phyloP scores from a whole-genome alignment of 768 basidiomycete genomes.

The Pleurotus salmoneostramineus region DNA sequence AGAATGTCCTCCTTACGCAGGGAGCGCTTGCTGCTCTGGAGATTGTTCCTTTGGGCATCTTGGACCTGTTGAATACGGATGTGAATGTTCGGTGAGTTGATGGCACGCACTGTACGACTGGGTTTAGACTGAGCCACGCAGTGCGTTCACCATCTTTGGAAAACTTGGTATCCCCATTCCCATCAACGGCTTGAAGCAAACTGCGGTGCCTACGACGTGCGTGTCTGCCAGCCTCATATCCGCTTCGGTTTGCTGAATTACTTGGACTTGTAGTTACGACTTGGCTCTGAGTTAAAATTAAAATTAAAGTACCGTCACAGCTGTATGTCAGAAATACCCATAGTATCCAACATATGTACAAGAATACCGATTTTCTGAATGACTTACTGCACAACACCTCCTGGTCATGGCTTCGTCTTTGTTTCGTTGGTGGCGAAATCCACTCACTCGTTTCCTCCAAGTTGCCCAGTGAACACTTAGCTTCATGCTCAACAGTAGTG shows the following conservation, averaged over 20 bases:
- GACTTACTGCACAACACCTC: too few species aligned
- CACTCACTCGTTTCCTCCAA: too few species aligned
- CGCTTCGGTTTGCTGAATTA: not conserved
- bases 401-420: too few species aligned
- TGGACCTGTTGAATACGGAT: conserved; percentile 44
- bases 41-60: conserved; percentile 49
- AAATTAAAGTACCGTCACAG: not conserved
- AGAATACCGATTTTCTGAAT: too few species aligned
- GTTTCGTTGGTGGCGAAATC: too few species aligned
- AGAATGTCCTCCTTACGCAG: conserved; percentile 51
- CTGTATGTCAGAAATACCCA: not conserved
- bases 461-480: too few species aligned
- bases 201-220: conserved; percentile 29
- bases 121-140: conserved; percentile 10
- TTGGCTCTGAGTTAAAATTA: not conserved
- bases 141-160: conserved; percentile 27
- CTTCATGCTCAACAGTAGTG: too few species aligned
- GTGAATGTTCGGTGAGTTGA: conserved; percentile 31
- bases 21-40: conserved; percentile 45
- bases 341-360: too few species aligned
- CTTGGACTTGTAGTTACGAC: conserved; percentile 1
- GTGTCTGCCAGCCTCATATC: conserved; percentile 8
- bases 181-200: conserved; percentile 30
- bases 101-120: not conserved
- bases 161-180: conserved; percentile 29